phyloP scores from a whole-genome alignment of 2,329 filamentous ascomycete species.

The Venturia nashicola region DNA sequence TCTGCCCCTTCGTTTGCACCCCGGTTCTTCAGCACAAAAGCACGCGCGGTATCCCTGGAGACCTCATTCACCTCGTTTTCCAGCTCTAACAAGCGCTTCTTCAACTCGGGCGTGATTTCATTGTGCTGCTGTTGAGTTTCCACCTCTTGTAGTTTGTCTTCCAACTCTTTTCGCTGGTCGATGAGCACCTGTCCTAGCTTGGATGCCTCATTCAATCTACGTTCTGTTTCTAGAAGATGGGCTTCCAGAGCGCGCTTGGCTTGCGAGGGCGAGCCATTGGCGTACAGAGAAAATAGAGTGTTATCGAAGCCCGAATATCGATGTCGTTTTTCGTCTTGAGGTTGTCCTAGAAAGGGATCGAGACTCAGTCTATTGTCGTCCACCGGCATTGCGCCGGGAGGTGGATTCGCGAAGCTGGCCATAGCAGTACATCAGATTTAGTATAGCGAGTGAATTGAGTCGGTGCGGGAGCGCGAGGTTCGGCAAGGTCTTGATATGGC shows the following conservation, averaged over 20 bases:
- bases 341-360: slow-evolving; percentile 24
- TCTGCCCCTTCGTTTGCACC: slow-evolving; percentile 43
- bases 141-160: slow-evolving; percentile 72
- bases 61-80: slow-evolving; percentile 95
- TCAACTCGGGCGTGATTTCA: slow-evolving; percentile 63
- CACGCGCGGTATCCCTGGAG: slow-evolving; percentile 75
- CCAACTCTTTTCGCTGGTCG: slow-evolving; percentile 72
- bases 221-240: slow-evolving; percentile 84
- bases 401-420: slow-evolving; percentile 29
- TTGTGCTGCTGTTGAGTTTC: slow-evolving; percentile 60
- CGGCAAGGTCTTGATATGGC: not conserved
- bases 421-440: slow-evolving; percentile 19
- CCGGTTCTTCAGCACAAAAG: slow-evolving; percentile 72
- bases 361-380: slow-evolving; percentile 19
- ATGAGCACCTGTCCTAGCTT: slow-evolving; percentile 79
- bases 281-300: slow-evolving; percentile 47
- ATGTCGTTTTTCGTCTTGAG: not conserved
- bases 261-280: slow-evolving; percentile 63
- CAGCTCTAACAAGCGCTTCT: slow-evolving; percentile 69
- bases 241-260: slow-evolving; percentile 82
- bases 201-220: slow-evolving; percentile 80
- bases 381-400: slow-evolving; percentile 28
- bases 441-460: not conserved
- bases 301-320: slow-evolving; percentile 7
- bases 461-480: not conserved